Evolutionary conservation across 257 asterid genomes (phyloP).

Genomic region (Thymus mandschuricus): DNA sequence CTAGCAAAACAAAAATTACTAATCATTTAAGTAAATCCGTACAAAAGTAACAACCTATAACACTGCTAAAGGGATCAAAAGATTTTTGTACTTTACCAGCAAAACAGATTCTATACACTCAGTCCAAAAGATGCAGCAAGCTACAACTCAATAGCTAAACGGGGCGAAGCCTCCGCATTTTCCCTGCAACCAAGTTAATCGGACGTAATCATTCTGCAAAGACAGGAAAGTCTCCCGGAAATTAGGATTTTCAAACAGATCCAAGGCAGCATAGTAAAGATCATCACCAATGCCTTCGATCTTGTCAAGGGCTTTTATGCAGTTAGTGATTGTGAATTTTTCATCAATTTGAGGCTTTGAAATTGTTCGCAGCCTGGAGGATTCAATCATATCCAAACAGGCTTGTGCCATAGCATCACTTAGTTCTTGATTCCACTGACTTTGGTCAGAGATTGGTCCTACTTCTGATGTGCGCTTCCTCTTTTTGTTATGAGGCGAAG

Average conservation of each 20-base stretch:
- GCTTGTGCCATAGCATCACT: slow-evolving; percentile 63
- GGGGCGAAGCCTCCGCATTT: slow-evolving; percentile 49
- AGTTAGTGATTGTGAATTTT: slow-evolving; percentile 62
- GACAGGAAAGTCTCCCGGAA: slow-evolving; percentile 75
- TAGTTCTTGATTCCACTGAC: slow-evolving; percentile 49
- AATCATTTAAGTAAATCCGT: no score
- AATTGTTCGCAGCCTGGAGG: slow-evolving; percentile 54
- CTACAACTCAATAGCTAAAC: slow-evolving; percentile 27
- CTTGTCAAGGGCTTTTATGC: slow-evolving; percentile 82
- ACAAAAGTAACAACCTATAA: not conserved
- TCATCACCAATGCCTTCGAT: slow-evolving; percentile 67
- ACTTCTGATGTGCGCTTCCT: slow-evolving; percentile 67
- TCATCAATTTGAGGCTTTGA: slow-evolving; percentile 43
- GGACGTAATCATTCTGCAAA: slow-evolving; percentile 46
- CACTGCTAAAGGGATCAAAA: not conserved
- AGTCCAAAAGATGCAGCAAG: not conserved
- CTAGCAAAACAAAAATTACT: no score
- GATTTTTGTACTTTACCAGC: slow-evolving; percentile 13
- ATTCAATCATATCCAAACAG: slow-evolving; percentile 62
- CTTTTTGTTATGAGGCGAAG: slow-evolving; percentile 59
- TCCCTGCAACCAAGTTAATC: slow-evolving; percentile 79
- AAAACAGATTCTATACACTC: not conserved
- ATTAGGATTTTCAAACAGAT: slow-evolving; percentile 71
- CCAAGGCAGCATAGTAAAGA: slow-evolving; percentile 75
- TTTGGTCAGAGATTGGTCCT: slow-evolving; percentile 48